These are phyloP conservation scores for Russula emetica DNA, from an alignment of 768 basidiomycete species.

Conservation along the genomic window DNA sequence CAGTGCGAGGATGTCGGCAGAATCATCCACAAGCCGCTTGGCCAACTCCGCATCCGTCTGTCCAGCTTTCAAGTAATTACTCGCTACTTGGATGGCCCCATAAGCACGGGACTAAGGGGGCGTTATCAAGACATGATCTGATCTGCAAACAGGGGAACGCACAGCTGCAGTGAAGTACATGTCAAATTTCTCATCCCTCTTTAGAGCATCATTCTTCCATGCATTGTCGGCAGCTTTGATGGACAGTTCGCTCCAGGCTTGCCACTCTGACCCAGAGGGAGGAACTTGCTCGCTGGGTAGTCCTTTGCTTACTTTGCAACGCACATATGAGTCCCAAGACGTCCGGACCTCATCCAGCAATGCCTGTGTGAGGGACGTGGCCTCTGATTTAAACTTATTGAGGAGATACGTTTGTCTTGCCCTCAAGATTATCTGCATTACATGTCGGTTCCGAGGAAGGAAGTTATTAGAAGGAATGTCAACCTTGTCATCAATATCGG, in stretches of 20 bases:
- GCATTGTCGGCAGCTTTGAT: conserved; percentile 44
- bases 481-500: conserved; percentile 99
- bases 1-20: conserved; percentile 70
- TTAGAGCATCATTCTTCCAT: conserved; percentile 69
- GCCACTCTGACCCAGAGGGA: conserved; percentile 46
- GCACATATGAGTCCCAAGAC: conserved; percentile 66
- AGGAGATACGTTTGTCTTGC: conserved; percentile 78
- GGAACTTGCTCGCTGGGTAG: conserved; percentile 50
- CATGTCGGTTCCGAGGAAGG: not conserved
- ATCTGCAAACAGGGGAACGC: conserved; percentile 33
- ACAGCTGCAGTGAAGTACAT: conserved; percentile 84
- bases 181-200: conserved; percentile 86
- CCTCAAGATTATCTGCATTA: conserved; percentile 81
- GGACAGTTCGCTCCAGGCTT: conserved; percentile 51
- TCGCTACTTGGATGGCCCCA: conserved; percentile 52
- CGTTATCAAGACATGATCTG: conserved; percentile 11
- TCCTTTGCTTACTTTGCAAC: conserved; percentile 59
- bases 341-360: conserved; percentile 53
- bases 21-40: conserved; percentile 59
- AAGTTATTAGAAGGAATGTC: conserved; percentile 20
- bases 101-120: conserved; percentile 43
- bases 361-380: conserved; percentile 48
- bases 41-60: conserved; percentile 44
- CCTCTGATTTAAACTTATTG: conserved; percentile 55
- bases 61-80: conserved; percentile 41